A percentile compares a stretch with the other conserved stretches of the same genome.
phyloP scores from a whole-genome alignment of 306 rosid species.

The Datisca glomerata region DNA sequence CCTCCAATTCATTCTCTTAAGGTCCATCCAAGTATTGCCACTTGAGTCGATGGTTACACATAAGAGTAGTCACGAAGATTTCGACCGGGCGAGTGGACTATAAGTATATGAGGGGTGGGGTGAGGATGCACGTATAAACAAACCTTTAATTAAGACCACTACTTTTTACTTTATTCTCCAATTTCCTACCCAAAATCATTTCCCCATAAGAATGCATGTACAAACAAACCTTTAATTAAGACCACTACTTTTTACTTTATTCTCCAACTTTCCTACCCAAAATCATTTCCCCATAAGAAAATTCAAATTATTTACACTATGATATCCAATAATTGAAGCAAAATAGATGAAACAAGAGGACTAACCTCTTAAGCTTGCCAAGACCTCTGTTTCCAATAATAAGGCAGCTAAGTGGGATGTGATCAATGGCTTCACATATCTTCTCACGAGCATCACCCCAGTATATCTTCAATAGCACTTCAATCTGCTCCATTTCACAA shows the following conservation, averaged over 20 bases:
- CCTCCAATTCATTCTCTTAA: too few species aligned
- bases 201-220: too few species aligned
- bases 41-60: too few species aligned
- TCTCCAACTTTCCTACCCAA: not conserved
- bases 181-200: not conserved
- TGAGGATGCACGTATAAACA: too few species aligned
- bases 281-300: not conserved
- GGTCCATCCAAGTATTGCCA: too few species aligned
- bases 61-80: too few species aligned
- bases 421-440: slow-evolving; percentile 50
- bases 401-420: slow-evolving; percentile 37
- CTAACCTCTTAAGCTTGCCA: slow-evolving; percentile 58
- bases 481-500: slow-evolving; percentile 29
- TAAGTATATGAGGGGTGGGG: too few species aligned
- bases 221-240: too few species aligned
- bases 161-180: too few species aligned
- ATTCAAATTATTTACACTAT: not conserved
- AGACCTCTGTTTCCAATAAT: slow-evolving; percentile 81
- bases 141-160: too few species aligned
- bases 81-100: too few species aligned
- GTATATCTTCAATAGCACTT: slow-evolving; percentile 46
- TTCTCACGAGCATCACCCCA: slow-evolving; percentile 74
- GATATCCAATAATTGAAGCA: not conserved
- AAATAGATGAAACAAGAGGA: slow-evolving; percentile 1
- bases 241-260: too few species aligned